Conservation (phyloP, 345 rosid species). For the Salix koriyanagi region DNA sequence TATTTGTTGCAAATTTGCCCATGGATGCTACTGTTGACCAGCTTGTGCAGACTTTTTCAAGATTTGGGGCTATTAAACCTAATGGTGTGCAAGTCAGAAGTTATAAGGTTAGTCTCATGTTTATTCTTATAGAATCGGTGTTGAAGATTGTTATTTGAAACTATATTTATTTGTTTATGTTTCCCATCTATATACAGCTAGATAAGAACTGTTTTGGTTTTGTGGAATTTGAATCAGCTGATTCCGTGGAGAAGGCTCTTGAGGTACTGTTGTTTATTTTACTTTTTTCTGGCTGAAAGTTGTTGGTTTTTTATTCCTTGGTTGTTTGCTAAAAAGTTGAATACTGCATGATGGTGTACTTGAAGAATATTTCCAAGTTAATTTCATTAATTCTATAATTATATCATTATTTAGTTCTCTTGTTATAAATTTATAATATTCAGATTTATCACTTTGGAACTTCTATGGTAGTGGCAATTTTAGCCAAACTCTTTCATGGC, state of each 20-base stretch:
- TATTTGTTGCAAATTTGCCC: constrained; percentile 65
- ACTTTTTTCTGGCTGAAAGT: too few species aligned
- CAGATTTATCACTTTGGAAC: neutral
- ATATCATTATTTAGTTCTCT: neutral
- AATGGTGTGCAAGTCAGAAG: constrained; percentile 64
- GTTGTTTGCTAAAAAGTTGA: neutral
- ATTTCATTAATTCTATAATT: neutral
- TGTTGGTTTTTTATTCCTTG: neutral
- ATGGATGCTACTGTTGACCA: constrained; percentile 46
- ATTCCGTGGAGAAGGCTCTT: constrained; percentile 57
- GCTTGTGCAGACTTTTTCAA: constrained; percentile 37
- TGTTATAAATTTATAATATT: neutral
- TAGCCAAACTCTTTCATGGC: neutral
- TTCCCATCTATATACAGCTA: constrained; percentile 27
- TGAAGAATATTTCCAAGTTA: neutral
- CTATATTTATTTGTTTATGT: neutral
- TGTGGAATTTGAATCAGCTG: constrained; percentile 67
- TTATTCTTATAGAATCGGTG: neutral
- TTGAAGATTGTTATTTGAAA: neutral
- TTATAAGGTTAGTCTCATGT: constrained; percentile 39
- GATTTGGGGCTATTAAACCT: constrained; percentile 50
- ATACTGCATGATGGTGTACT: neutral
- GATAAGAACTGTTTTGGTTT: constrained; percentile 67
- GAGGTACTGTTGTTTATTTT: constrained; percentile 34
- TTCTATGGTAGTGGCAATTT: neutral